Base-by-base conservation (phyloP, 2,329 filamentous ascomycete species). In the Tolypocladium paradoxum region DNA sequence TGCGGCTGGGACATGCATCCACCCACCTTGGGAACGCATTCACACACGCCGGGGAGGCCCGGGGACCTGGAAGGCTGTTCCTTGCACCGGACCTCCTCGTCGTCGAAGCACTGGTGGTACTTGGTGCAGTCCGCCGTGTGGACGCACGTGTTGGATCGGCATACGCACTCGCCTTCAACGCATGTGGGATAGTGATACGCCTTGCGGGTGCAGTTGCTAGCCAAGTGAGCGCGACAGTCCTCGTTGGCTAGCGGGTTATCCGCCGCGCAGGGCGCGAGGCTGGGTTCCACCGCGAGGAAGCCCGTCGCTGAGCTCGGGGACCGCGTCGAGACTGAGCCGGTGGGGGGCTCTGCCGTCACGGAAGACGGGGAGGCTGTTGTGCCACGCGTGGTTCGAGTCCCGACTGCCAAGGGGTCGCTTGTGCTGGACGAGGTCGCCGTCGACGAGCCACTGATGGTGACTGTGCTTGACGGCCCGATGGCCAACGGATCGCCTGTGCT, bases 211-310 rank as follows among this genome's bases (percentile, higher is more conserved):
- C 57, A 59, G 11, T 46, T 12, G 36, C 31, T 12, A 1, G 9
- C 20, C 46, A 57, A 27, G 11, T 50, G 49, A n/a, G 55, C 49
- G 22, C 57, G 54, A 46, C 57, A 58, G 50, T 56, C 57, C n/a
- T 55, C 54, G 36, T 38, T 24, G 38, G 38, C 38, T 3, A 40
- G 38, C 11, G 38, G 11, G 24, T 40, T 16, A 14, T 7, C 38
- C 9, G 4, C 36, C 5, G 36, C 36, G 36, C 36, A 20, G 36
- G 36, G 36, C 9, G 36, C 36, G 8, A 35, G 34, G 34, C 34
- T 35, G 34, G 34, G 14, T 35, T 35, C 4, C 34, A 35, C 6
- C 6, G 34, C 14, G 7, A 35, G 16, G 14, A 35, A 35, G 34
- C 34, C 20, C 12, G 14, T 49, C 20, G 18, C 34, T 11, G n/a